phyloP scores from a whole-genome alignment of 805 yeast species.

The Kregervanrija delftensis region DNA sequence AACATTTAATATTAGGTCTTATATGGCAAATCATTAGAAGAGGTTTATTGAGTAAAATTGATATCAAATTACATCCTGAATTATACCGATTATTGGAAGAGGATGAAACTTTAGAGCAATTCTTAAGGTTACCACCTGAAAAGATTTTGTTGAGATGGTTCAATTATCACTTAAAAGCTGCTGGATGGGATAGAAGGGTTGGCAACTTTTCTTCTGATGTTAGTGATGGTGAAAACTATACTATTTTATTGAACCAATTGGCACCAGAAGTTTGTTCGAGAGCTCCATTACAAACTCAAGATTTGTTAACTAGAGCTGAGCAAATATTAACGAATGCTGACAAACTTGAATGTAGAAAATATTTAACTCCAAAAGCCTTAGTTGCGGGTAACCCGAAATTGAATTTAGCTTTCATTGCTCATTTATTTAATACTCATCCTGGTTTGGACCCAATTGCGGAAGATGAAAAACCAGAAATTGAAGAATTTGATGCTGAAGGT shows the following conservation, averaged over 20 bases:
- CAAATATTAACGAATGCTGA: slow-evolving; percentile 84
- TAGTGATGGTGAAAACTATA: slow-evolving; percentile 91
- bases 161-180: slow-evolving; percentile 91
- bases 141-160: slow-evolving; percentile 96
- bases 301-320: slow-evolving; percentile 78
- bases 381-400: slow-evolving; percentile 96
- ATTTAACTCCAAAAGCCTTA: slow-evolving; percentile 85
- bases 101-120: slow-evolving; percentile 95
- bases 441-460: slow-evolving; percentile 95
- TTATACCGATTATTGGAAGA: slow-evolving; percentile 90
- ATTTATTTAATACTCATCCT: slow-evolving; percentile 92
- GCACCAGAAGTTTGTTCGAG: slow-evolving; percentile 77
- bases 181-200: slow-evolving; percentile 83
- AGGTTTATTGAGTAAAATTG: slow-evolving; percentile 90
- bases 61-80: slow-evolving; percentile 94
- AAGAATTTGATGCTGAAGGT: slow-evolving; percentile 98
- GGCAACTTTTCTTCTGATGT: slow-evolving; percentile 82
- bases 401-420: slow-evolving; percentile 96
- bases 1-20: slow-evolving; percentile 83
- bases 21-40: slow-evolving; percentile 98
- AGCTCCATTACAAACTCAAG: slow-evolving; percentile 72
- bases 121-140: slow-evolving; percentile 94
- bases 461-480: slow-evolving; percentile 85
- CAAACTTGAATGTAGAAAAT: slow-evolving; percentile 85
- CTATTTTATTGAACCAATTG: slow-evolving; percentile 81